These are phyloP conservation scores for Colletotrichum gloeosporioides DNA, from an alignment of 2,329 filamentous ascomycete genomes.

Conservation along the genomic window DNA sequence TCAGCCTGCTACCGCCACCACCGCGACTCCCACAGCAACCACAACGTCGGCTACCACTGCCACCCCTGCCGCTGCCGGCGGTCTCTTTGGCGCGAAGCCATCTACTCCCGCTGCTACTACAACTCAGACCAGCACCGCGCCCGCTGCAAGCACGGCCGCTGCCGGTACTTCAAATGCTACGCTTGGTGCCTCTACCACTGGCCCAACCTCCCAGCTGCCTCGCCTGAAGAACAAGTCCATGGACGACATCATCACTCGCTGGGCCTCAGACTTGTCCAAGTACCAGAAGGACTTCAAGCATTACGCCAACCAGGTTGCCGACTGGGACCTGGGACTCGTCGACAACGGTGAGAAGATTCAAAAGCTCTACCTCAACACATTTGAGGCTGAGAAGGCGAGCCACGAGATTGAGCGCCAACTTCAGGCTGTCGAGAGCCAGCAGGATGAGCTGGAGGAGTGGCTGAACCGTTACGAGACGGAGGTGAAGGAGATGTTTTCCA, in stretches of 20 bases:
- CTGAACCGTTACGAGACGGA: slow-evolving; percentile 91
- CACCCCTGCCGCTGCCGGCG: slow-evolving; percentile 33
- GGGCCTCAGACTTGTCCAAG: slow-evolving; percentile 93
- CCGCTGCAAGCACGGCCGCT: neutral
- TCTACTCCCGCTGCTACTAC: slow-evolving; percentile 30
- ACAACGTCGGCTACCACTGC: slow-evolving; percentile 31
- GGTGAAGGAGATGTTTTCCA: slow-evolving; percentile 85
- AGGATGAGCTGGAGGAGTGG: slow-evolving; percentile 87
- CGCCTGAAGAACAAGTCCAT: slow-evolving; percentile 98
- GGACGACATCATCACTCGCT: slow-evolving; percentile 97
- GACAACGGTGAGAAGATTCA: slow-evolving; percentile 96
- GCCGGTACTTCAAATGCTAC: slow-evolving; percentile 35
- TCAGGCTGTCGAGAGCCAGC: slow-evolving; percentile 86
- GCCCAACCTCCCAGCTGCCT: slow-evolving; percentile 83
- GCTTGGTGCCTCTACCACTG: slow-evolving; percentile 77
- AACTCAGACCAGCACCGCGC: slow-evolving; percentile 27
- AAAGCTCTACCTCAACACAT: slow-evolving; percentile 88
- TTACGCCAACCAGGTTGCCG: slow-evolving; percentile 84
- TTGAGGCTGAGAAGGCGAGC: slow-evolving; percentile 91
- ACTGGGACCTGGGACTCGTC: slow-evolving; percentile 91
- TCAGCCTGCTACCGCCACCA: slow-evolving; percentile 34
- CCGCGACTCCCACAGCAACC: slow-evolving; percentile 32
- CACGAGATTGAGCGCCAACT: slow-evolving; percentile 94
- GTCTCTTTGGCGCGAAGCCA: slow-evolving; percentile 39
- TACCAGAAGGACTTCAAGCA: slow-evolving; percentile 97